Percentiles rank a stretch among this genome's conserved stretches.
Conservation (phyloP, 2,329 filamentous ascomycete genomes). For the Ilyonectria mors-panacis region DNA sequence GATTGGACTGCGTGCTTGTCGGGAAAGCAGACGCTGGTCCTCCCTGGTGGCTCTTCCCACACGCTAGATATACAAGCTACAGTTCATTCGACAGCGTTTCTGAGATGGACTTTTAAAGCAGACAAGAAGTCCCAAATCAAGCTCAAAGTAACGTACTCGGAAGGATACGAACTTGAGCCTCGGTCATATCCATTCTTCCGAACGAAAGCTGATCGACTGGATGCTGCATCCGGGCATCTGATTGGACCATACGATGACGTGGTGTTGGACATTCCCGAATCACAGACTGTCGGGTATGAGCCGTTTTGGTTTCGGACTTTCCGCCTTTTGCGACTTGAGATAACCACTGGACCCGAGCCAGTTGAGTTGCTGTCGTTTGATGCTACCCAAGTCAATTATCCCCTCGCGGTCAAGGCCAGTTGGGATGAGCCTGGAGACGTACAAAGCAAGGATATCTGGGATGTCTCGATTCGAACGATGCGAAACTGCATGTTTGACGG, state of each 20-base stretch:
- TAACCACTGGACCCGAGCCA: constrained; percentile 20
- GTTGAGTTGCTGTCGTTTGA: constrained; percentile 20
- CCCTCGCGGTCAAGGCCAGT: constrained; percentile 24
- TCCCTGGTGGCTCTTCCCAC: constrained; percentile 15
- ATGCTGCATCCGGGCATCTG: constrained; percentile 22
- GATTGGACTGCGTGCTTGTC: constrained; percentile 22
- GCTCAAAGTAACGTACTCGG: constrained; percentile 30
- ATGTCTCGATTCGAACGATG: constrained; percentile 41
- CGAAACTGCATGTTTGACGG: constrained; percentile 50
- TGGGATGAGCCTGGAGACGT: constrained; percentile 20
- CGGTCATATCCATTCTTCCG: constrained; percentile 35
- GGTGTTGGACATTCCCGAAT: constrained; percentile 6
- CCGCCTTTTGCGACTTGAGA: constrained; percentile 30
- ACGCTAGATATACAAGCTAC: constrained; percentile 28
- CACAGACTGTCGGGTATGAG: constrained; percentile 21
- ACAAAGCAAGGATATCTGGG: constrained; percentile 41
- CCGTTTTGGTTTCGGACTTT: constrained; percentile 43
- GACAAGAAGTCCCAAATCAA: constrained; percentile 10
- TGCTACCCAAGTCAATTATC: constrained; percentile 31
- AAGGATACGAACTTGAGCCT: constrained; percentile 36
- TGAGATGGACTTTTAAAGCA: constrained; percentile 25
- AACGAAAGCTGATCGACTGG: constrained; percentile 30
- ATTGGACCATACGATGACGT: constrained; percentile 31
- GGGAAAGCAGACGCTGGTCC: neutral
- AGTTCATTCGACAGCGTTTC: constrained; percentile 34